phyloP scores from a whole-genome alignment of 2,329 filamentous ascomycete species.

The Colletotrichum agaves region DNA sequence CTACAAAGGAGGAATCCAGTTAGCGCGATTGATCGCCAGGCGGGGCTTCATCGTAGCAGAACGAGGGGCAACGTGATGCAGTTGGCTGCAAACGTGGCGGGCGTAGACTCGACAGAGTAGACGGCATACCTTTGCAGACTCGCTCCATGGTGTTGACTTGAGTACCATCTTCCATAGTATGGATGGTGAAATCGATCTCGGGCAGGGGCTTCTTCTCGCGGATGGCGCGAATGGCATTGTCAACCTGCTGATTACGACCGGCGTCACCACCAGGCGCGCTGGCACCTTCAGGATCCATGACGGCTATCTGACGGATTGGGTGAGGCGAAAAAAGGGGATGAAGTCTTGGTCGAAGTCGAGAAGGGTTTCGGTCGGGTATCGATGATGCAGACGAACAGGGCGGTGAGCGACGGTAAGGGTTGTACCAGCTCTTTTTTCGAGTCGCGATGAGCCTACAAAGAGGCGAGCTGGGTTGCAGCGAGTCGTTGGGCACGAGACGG shows the following conservation, averaged over 20 bases:
- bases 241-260: slow-evolving; percentile 72
- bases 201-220: slow-evolving; percentile 94
- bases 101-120: slow-evolving; percentile 24
- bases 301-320: slow-evolving; percentile 33
- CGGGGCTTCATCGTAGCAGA: slow-evolving; percentile 28
- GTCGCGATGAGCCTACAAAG: slow-evolving; percentile 34
- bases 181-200: slow-evolving; percentile 98
- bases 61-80: slow-evolving; percentile 31
- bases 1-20: slow-evolving; percentile 58
- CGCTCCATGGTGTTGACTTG: slow-evolving; percentile 96
- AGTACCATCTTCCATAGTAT: slow-evolving; percentile 96
- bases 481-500: slow-evolving; percentile 36
- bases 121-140: slow-evolving; percentile 90
- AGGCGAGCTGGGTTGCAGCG: slow-evolving; percentile 29
- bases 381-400: slow-evolving; percentile 30
- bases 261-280: slow-evolving; percentile 52
- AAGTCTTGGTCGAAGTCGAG: background rate
- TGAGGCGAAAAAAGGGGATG: slow-evolving; percentile 5
- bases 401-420: slow-evolving; percentile 31
- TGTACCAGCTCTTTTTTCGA: slow-evolving; percentile 32
- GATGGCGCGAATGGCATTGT: slow-evolving; percentile 92
- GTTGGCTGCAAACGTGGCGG: slow-evolving; percentile 34
- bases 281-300: slow-evolving; percentile 62
- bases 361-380: slow-evolving; percentile 29
- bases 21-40: slow-evolving; percentile 40